These are phyloP conservation scores for Brasenia schreberi DNA, from an alignment of 164 flowering plant genomes.

Conservation along the genomic window DNA sequence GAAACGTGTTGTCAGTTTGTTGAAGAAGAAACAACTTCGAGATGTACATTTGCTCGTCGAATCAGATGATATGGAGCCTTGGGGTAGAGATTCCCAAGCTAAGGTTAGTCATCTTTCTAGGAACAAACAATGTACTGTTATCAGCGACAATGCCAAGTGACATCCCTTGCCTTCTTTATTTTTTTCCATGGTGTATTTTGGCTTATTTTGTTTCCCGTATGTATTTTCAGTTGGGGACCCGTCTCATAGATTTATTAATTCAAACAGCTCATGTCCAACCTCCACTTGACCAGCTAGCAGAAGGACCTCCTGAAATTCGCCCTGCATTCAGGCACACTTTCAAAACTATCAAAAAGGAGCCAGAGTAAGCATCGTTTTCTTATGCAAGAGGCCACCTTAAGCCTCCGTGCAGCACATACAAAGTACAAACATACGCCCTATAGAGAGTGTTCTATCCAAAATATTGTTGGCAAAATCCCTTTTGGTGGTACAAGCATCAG, in stretches of 20 bases:
- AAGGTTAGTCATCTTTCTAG: constrained; percentile 40
- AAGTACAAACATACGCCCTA: no score
- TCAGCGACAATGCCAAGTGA: not conserved
- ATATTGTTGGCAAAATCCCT: no score
- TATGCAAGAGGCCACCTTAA: not conserved
- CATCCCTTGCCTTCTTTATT: not conserved
- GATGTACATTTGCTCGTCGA: constrained; percentile 58
- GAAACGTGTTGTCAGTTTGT: constrained; percentile 48
- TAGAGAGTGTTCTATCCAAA: no score
- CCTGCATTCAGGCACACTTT: constrained; percentile 78
- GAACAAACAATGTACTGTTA: not conserved
- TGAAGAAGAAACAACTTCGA: constrained; percentile 36
- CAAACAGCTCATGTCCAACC: constrained; percentile 78
- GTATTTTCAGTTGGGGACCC: constrained; percentile 73
- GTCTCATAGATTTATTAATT: constrained; percentile 59
- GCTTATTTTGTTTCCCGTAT: not conserved
- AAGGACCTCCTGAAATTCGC: constrained; percentile 68
- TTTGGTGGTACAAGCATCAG: no score
- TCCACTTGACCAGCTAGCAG: constrained; percentile 50
- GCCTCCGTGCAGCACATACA: not conserved
- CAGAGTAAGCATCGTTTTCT: constrained; percentile 30
- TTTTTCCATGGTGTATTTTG: not conserved
- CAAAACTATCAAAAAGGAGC: constrained; percentile 29
- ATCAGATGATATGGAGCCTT: constrained; percentile 35
- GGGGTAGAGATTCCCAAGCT: constrained; percentile 73